Conservation (phyloP, 495 filamentous ascomycete genomes). For the Podospora tetraspora region DNA sequence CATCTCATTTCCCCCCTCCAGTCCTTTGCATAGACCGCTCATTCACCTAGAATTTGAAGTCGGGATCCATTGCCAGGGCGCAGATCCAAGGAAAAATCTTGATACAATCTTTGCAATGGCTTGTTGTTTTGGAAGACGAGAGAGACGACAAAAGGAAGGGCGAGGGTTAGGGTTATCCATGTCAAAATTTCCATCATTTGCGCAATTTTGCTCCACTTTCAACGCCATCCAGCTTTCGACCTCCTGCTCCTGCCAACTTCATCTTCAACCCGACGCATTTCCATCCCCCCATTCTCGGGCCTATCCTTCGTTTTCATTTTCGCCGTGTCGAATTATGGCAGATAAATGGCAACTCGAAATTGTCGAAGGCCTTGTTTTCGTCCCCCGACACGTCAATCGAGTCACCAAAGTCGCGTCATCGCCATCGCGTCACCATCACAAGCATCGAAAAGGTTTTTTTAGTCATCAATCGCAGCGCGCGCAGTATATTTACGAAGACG, state of each 20-base stretch:
- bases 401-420: background rate
- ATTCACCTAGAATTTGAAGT: no score
- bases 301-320: no score
- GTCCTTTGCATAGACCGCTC: no score
- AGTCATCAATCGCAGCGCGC: background rate
- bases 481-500: conserved; percentile 7
- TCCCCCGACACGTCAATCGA: no score
- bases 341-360: no score
- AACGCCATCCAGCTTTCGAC: background rate
- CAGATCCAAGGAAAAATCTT: no score
- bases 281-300: background rate
- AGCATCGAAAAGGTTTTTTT: background rate
- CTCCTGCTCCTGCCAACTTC: background rate
- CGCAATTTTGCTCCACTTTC: background rate
- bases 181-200: no score
- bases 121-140: background rate
- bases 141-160: background rate
- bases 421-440: background rate
- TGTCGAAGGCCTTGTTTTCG: no score
- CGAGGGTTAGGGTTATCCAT: background rate
- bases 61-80: no score
- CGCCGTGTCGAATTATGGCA: no score
- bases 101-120: background rate
- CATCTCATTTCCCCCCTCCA: no score
- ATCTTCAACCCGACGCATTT: background rate